A percentile compares a stretch with the other conserved stretches of the same genome.
Evolutionary conservation across 352 stramenopile genomes (phyloP).

Genomic region (Pythium sukuiense): DNA sequence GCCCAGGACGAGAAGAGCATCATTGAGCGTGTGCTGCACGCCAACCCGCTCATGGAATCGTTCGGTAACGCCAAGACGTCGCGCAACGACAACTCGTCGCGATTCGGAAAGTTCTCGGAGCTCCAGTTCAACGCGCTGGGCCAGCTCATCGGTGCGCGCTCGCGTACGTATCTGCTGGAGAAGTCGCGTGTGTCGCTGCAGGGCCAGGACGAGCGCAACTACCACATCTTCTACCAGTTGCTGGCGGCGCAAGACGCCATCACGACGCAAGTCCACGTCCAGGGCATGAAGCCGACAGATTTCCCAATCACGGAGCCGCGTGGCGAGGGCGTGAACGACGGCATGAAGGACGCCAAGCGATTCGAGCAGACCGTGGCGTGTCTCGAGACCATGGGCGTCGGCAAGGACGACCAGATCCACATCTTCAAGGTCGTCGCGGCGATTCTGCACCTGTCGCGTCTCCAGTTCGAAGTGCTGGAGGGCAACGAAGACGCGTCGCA

Average conservation of each 20-base stretch:
- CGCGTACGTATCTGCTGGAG: constrained; percentile 86
- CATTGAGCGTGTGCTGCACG: constrained; percentile 79
- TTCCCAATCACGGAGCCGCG: constrained; percentile 80
- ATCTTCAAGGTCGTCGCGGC: constrained; percentile 79
- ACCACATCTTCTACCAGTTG: constrained; percentile 99
- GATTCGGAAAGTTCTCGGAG: constrained; percentile 97
- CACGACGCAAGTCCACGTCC: constrained; percentile 64
- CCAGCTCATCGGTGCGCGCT: constrained; percentile 78
- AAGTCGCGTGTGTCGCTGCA: constrained; percentile 91
- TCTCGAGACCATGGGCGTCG: constrained; percentile 76
- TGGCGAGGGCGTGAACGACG: constrained; percentile 47
- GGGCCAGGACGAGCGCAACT: constrained; percentile 95
- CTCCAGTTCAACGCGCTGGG: constrained; percentile 92
- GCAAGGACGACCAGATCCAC: constrained; percentile 64
- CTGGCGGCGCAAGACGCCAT: constrained; percentile 55
- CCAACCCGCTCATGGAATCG: constrained; percentile 89
- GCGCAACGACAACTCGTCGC: constrained; percentile 94
- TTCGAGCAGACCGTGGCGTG: constrained; percentile 76
- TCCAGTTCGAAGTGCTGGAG: constrained; percentile 58
- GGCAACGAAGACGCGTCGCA: constrained; percentile 73
- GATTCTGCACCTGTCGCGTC: constrained; percentile 79
- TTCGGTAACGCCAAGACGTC: constrained; percentile 97
- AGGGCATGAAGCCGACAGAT: constrained; percentile 65
- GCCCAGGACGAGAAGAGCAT: constrained; percentile 58
- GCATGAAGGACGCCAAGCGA: constrained; percentile 68